Evolutionary conservation across 352 stramenopile species (phyloP), one percentile per base, ranked within the genome.

Genomic region (Phytophthora tentaculata): DNA sequence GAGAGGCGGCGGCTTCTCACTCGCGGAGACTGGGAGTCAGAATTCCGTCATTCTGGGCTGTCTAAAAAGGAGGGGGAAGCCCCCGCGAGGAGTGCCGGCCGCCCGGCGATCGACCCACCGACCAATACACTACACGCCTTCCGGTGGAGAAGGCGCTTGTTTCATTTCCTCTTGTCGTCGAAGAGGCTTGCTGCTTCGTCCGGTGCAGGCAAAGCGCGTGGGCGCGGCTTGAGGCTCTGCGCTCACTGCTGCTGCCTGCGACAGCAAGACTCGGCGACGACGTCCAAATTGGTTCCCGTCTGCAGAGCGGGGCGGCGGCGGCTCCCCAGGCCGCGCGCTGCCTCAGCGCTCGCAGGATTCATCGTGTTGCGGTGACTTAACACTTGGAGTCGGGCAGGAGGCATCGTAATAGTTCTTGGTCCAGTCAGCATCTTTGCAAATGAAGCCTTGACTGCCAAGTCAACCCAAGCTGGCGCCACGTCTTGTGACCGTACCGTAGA

Each of bases 31-130:
- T 56, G 45, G n/a, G 50, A 58, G 60, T 78, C 70, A 78, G 70
- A 74, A 78, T 73, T 74, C 70, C 70, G 70, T 78, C 44, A 73
- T 78, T 74, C 70, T 78, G 70, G 70, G 70, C 66, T 66, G 56
- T 22, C 24, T 43, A 64, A 61, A 64, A 62, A 59, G 28, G 54
- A 56, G 58, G 60, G 51, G 62, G 52, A 52, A 70, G 56, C 19
- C 52, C 20, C 60, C 43, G 24, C 61, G 54, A 60, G 45, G n/a
- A 32, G 56, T 16, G 62, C 62, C 61, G 51, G 50, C 56, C 70
- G 61, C 66, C 61, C 12, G 59, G 70, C 61, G 70, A 74, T 78
- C 70, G 70, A 78, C 70, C 68, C 66, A 78, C 70, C 70, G 70
- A 78, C 70, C 70, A 71, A 61, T 78, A 78, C 41, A 66, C 59